Percentiles rank a stretch among this genome's conserved stretches.
These are phyloP conservation scores for Venturiaceae sp. DNA, from an alignment of 2,329 filamentous ascomycete species.

Conservation along the genomic window DNA sequence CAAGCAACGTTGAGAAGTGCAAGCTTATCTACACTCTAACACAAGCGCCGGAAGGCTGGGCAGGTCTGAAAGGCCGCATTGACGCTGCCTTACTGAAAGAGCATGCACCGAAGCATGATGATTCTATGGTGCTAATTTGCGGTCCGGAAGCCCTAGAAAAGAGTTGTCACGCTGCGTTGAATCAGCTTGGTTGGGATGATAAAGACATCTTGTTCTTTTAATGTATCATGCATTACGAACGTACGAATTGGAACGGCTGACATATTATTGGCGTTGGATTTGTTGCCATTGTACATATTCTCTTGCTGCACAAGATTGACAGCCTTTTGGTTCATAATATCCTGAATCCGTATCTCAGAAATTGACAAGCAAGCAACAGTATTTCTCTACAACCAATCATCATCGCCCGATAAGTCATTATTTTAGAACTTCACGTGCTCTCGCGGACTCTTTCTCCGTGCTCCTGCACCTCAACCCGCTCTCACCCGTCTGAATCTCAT, in stretches of 20 bases:
- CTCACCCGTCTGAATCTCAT: background rate
- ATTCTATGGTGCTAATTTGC: slow-evolving; percentile 63
- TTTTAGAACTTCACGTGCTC: background rate
- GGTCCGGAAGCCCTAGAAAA: slow-evolving; percentile 69
- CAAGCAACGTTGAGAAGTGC: slow-evolving; percentile 45
- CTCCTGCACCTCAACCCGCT: background rate
- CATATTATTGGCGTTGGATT: background rate
- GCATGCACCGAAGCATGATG: slow-evolving; percentile 39
- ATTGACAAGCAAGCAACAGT: background rate
- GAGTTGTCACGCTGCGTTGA: slow-evolving; percentile 46
- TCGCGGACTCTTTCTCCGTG: background rate
- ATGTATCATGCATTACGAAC: slow-evolving; percentile 35
- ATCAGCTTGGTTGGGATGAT: slow-evolving; percentile 59
- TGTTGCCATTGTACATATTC: background rate
- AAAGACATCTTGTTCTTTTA: slow-evolving; percentile 70
- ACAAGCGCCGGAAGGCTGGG: slow-evolving; percentile 54
- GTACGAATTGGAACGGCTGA: slow-evolving; percentile 21
- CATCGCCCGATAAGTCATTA: background rate
- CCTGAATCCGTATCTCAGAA: no score
- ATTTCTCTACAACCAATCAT: background rate
- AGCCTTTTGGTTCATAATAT: background rate
- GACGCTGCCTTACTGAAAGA: slow-evolving; percentile 50
- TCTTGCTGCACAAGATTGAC: background rate
- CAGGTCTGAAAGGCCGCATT: slow-evolving; percentile 58
- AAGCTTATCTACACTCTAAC: slow-evolving; percentile 62